Conservation (phyloP, 78 protist species). For the Bigelowiella natans region DNA sequence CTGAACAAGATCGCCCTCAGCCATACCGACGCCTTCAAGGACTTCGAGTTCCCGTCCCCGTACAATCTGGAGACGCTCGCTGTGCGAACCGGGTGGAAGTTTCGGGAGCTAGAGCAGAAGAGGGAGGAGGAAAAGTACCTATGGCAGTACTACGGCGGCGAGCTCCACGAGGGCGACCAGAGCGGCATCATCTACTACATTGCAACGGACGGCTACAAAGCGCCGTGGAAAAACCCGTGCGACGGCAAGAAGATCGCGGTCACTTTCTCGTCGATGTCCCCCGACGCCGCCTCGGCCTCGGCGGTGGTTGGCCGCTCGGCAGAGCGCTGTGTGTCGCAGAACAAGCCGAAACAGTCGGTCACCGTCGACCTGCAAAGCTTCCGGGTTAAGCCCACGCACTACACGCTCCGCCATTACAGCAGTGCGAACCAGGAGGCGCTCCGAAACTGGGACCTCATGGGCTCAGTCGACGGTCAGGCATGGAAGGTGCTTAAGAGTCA, state of each 20-base stretch:
- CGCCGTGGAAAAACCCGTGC: not conserved
- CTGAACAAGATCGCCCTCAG: not conserved
- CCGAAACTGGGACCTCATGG: not conserved
- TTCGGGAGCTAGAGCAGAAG: not conserved
- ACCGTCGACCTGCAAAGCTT: not conserved
- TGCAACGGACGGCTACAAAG: not conserved
- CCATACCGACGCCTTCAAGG: not conserved
- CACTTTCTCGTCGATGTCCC: not conserved
- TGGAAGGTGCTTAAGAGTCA: not conserved
- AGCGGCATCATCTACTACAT: not conserved
- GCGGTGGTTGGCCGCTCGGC: not conserved
- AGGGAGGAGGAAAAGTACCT: not conserved
- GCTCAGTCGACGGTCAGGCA: not conserved
- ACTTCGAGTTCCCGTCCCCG: not conserved
- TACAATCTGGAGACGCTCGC: not conserved
- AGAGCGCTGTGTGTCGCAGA: not conserved
- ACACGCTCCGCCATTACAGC: constrained; percentile 8
- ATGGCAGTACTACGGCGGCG: not conserved
- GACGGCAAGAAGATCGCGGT: not conserved
- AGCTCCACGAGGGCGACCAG: not conserved
- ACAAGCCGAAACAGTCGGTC: not conserved
- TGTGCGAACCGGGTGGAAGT: not conserved
- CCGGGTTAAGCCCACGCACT: not conserved
- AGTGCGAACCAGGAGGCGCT: not conserved
- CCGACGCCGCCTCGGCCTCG: not conserved